Percentiles rank a stretch among this genome's conserved stretches.
phyloP scores from a whole-genome alignment of 2,329 filamentous ascomycete genomes.

The Fusarium beomiforme region DNA sequence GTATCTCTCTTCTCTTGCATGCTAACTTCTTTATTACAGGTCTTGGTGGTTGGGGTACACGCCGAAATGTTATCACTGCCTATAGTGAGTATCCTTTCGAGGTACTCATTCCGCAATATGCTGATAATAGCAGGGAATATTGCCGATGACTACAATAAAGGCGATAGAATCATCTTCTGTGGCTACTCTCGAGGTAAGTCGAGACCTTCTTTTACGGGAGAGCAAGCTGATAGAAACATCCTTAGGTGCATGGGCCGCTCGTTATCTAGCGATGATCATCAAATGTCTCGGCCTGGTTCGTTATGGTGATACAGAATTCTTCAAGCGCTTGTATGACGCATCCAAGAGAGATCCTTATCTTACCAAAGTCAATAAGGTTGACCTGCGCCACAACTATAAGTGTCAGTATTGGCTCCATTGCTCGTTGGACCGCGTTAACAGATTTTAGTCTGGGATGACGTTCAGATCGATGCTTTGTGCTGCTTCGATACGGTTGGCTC shows the following conservation, averaged over 20 bases:
- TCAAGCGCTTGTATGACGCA: not conserved
- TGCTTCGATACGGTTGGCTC: slow-evolving; percentile 1
- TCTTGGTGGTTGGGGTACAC: not conserved
- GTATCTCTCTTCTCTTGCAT: not conserved
- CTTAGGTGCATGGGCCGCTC: not conserved
- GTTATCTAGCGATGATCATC: not conserved
- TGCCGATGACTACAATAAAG: not conserved
- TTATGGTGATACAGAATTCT: not conserved
- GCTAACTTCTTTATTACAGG: not conserved
- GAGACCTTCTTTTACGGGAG: rapidly evolving
- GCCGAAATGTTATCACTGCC: not conserved
- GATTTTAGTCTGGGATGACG: not conserved
- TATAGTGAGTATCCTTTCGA: not conserved
- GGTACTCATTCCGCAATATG: not conserved
- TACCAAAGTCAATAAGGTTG: not conserved
- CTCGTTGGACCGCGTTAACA: rapidly evolving
- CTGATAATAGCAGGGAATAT: not conserved
- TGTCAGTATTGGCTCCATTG: not conserved
- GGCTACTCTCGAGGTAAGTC: not conserved
- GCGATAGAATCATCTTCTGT: not conserved
- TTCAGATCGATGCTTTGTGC: not conserved
- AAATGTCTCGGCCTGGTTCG: not conserved
- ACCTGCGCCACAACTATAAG: not conserved
- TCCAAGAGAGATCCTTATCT: not conserved
- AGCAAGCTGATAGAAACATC: rapidly evolving